Conservation (phyloP, 495 filamentous ascomycete genomes). For the Xylaria flabelliformis region DNA sequence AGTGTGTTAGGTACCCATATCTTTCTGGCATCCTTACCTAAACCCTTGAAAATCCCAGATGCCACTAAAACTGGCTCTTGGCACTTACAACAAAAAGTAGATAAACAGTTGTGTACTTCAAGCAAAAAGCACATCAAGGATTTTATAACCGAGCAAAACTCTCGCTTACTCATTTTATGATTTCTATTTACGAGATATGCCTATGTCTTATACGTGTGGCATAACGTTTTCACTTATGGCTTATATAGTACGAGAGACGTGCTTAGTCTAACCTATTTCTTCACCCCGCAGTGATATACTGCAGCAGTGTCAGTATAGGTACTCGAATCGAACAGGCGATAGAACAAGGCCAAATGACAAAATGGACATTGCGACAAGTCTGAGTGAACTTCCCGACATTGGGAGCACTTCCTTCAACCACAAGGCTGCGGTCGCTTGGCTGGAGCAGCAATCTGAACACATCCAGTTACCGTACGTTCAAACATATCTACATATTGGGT, state of each 20-base stretch:
- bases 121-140: background rate
- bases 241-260: background rate
- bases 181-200: background rate
- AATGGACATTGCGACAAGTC: slow-evolving; percentile 27
- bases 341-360: background rate
- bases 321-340: background rate
- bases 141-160: background rate
- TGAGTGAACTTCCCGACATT: slow-evolving; percentile 29
- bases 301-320: background rate
- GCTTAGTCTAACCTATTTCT: background rate
- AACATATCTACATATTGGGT: background rate
- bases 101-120: background rate
- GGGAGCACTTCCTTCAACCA: slow-evolving; percentile 39
- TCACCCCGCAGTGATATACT: background rate
- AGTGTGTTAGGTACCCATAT: background rate
- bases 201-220: background rate
- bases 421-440: slow-evolving; percentile 44
- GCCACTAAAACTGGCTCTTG: slow-evolving; percentile 24
- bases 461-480: slow-evolving; percentile 37
- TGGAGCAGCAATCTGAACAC: slow-evolving; percentile 41
- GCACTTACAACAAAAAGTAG: slow-evolving; percentile 3
- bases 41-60: slow-evolving; percentile 27
- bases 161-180: background rate
- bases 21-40: background rate
- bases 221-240: slow-evolving; percentile 14